Conservation (phyloP, 176 grass and related monocot genomes). For the Hsuehochloa calcarea region DNA sequence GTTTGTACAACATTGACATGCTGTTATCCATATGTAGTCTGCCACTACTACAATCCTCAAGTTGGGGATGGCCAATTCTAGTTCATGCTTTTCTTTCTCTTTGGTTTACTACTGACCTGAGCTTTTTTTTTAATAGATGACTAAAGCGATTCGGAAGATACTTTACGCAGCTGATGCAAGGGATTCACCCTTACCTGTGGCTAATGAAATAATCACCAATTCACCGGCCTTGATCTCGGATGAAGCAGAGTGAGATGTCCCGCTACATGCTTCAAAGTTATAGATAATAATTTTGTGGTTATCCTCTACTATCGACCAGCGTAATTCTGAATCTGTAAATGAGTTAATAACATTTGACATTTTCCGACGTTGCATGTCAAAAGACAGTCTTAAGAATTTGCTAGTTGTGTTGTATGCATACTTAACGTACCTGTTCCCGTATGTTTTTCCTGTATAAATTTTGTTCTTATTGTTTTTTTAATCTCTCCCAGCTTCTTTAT, state of each 20-base stretch:
- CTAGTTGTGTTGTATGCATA: too few species aligned
- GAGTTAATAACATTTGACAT: conserved; percentile 29
- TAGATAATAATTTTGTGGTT: conserved; percentile 25
- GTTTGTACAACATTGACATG: not conserved
- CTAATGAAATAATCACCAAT: conserved; percentile 61
- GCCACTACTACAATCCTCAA: not conserved
- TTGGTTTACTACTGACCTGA: not conserved
- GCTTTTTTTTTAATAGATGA: conserved; percentile 48
- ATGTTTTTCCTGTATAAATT: too few species aligned
- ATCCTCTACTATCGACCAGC: not conserved
- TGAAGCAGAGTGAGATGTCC: conserved; percentile 33
- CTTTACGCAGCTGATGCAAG: conserved; percentile 70
- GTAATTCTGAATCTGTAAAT: conserved; percentile 32
- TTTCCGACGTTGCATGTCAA: too few species aligned
- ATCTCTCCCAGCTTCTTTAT: too few species aligned
- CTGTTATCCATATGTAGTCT: not conserved
- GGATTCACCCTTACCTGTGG: conserved; percentile 63
- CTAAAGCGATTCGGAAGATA: conserved; percentile 73
- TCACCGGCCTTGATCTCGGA: conserved; percentile 53
- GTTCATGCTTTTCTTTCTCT: not conserved
- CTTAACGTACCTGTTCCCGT: too few species aligned
- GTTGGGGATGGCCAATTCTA: not conserved
- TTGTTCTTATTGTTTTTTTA: too few species aligned
- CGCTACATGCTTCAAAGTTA: not conserved
- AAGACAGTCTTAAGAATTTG: too few species aligned